Evolutionary conservation across 208 protist species (phyloP), one percentile per base, ranked within the genome.

Genomic region (Crithidia expoeki): DNA sequence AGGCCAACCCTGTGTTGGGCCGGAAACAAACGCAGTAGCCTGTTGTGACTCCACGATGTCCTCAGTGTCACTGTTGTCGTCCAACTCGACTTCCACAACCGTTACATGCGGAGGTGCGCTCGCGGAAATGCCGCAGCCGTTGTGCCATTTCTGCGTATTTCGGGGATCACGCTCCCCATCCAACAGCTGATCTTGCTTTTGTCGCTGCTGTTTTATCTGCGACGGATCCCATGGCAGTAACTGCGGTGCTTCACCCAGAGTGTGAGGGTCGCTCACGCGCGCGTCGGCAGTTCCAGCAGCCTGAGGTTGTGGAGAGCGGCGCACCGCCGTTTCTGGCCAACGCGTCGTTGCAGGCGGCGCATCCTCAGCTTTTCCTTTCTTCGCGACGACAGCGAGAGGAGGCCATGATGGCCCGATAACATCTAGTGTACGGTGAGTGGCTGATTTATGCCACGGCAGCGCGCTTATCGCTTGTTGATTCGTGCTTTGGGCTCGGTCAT

Each of bases 61-160:
- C 5, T 62, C 68, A 6, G 11, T 33, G 49, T 57, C 50, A 16
- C 47, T 46, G 38, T 11, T 32, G 7, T 51, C 69, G 33, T 68
- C 69, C 36, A 76, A 49, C 46, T 71, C 64, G 3, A 76, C 72
- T 57, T 71, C 72, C 32, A 76, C 72, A 49, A 68, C 49, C 17
- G 63, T 68, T 2, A 59, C 28, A 11, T 9, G 52, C 63, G 7
- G 2, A 1, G 42, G 9, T 38, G 42, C 28, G 17, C 11, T 6
- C 16, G 33, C 53, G 3, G 49, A 32, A 5, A 19, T 16, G 51
- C 36, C 14, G 51, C 9, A 2, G 7, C 6, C n/a, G 51, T 36
- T 25, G 14, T 25, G 14, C 10, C 47, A 17, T 47, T 9, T 42
- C 42, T 47, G 9, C 3, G 5, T 17, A 47, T 17, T 5, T 17